Percentiles rank a stretch among this genome's conserved stretches.
These are phyloP conservation scores for Acrodontium crateriforme DNA, from an alignment of 2,329 filamentous ascomycete genomes.

Conservation along the genomic window DNA sequence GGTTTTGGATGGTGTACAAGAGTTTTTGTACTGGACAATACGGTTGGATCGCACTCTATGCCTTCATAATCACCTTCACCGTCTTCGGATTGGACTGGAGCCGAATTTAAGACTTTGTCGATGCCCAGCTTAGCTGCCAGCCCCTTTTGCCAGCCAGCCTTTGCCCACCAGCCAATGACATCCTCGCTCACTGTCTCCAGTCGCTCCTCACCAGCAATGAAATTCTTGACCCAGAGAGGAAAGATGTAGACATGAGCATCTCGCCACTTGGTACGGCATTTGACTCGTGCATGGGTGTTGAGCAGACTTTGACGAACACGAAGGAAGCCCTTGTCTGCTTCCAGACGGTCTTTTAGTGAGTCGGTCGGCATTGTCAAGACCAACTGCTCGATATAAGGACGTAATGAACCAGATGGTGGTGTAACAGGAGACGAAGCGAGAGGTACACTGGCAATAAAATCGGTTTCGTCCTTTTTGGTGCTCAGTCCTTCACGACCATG, in stretches of 20 bases:
- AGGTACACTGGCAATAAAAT: constrained; percentile 72
- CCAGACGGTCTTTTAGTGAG: constrained; percentile 69
- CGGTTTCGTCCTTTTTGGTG: constrained; percentile 81
- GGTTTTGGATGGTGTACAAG: constrained; percentile 30
- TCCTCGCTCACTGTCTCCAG: constrained; percentile 87
- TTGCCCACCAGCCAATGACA: constrained; percentile 89
- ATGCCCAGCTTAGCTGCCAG: constrained; percentile 66
- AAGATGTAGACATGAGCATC: constrained; percentile 94
- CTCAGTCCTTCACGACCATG: constrained; percentile 51
- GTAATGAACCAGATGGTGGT: constrained; percentile 49
- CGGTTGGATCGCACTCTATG: constrained; percentile 11
- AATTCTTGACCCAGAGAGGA: constrained; percentile 78
- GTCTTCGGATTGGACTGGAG: too few relatives aligned
- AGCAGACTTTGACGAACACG: constrained; percentile 66
- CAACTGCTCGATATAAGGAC: constrained; percentile 58
- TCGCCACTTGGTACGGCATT: constrained; percentile 69
- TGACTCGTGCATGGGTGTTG: constrained; percentile 58
- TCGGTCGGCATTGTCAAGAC: constrained; percentile 83
- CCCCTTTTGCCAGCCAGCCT: constrained; percentile 78
- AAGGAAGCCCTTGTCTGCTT: constrained; percentile 58
- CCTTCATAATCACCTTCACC: constrained; percentile 12
- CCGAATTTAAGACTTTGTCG: constrained; percentile 43
- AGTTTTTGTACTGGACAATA: constrained; percentile 38
- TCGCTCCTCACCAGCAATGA: constrained; percentile 63
- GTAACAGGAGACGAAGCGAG: constrained; percentile 45